A percentile compares a stretch with the other conserved stretches of the same genome.
Conservation (phyloP, 2,329 filamentous ascomycete species). For the Albophoma yamanashiensis region DNA sequence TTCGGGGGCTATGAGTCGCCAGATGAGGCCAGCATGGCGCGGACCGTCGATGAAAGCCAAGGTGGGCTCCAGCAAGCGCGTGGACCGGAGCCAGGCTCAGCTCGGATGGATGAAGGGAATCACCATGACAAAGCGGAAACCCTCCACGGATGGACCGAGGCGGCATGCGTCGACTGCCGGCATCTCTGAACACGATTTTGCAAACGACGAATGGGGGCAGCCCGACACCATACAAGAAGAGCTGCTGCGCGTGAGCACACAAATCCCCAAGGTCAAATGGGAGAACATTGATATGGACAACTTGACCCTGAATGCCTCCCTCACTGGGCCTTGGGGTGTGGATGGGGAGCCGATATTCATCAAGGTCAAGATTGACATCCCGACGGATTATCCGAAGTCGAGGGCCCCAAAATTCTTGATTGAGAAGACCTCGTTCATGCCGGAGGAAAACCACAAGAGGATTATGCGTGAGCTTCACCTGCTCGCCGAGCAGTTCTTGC, state of each 20-base stretch:
- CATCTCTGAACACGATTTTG: conserved; percentile 39
- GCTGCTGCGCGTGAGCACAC: conserved; percentile 49
- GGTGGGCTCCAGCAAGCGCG: conserved; percentile 25
- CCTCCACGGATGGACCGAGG: conserved; percentile 24
- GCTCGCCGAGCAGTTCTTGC: conserved; percentile 43
- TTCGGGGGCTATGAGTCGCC: conserved; percentile 17
- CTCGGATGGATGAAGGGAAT: conserved; percentile 63
- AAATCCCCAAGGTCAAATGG: conserved; percentile 54
- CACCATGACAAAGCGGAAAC: conserved; percentile 48
- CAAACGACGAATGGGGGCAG: conserved; percentile 47
- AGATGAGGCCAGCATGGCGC: conserved; percentile 33
- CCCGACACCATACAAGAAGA: conserved; percentile 55
- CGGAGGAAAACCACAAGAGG: conserved; percentile 38
- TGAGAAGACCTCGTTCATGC: conserved; percentile 52
- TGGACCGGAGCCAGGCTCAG: conserved; percentile 42
- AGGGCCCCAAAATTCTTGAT: conserved; percentile 49
- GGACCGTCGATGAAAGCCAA: conserved; percentile 50
- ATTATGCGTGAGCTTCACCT: conserved; percentile 46
- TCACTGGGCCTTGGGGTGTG: conserved; percentile 54
- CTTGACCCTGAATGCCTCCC: conserved; percentile 45
- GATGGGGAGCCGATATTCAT: conserved; percentile 48
- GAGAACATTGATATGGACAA: conserved; percentile 55
- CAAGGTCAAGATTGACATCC: conserved; percentile 51
- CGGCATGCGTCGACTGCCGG: conserved; percentile 41
- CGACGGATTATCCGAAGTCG: conserved; percentile 45